These are phyloP conservation scores for Blepharisma japonicum DNA, from an alignment of 73 alveolate species.

Conservation along the genomic window DNA sequence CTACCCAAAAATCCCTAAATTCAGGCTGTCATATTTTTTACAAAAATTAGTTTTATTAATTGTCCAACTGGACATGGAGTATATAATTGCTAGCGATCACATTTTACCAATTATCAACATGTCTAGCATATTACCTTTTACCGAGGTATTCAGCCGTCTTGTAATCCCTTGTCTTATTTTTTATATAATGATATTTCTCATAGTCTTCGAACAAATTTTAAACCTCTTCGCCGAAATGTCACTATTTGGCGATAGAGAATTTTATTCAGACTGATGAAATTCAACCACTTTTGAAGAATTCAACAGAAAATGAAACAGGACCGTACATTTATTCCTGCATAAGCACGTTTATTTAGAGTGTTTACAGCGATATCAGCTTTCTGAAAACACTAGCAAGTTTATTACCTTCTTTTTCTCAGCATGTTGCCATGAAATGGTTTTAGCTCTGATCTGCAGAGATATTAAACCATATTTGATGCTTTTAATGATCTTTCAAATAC, in stretches of 20 bases:
- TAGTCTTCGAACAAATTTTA: slow-evolving; percentile 25
- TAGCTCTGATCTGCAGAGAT: not conserved
- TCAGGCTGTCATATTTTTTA: not conserved
- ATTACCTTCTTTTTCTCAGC: not conserved
- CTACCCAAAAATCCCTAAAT: not conserved
- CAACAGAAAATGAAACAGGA: slow-evolving; percentile 49
- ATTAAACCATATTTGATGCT: slow-evolving; percentile 5
- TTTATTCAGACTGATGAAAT: slow-evolving; percentile 51
- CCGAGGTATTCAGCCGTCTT: not conserved
- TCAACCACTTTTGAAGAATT: slow-evolving; percentile 40
- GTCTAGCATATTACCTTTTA: not conserved
- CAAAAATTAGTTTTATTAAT: not conserved
- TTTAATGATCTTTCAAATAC: not conserved
- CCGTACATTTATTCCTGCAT: slow-evolving; percentile 41
- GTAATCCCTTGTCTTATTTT: not conserved
- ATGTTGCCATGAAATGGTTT: slow-evolving; percentile 2
- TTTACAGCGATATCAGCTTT: not conserved
- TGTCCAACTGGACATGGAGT: not conserved
- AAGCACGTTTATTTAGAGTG: slow-evolving; percentile 37
- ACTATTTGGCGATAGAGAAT: slow-evolving; percentile 43
- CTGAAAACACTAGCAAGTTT: not conserved
- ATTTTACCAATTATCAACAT: not conserved
- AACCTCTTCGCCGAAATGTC: slow-evolving; percentile 45
- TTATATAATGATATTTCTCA: not conserved
- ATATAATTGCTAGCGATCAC: not conserved